Base-by-base conservation (phyloP, 2,329 filamentous ascomycete species). In the Lecanicillium sp. region DNA sequence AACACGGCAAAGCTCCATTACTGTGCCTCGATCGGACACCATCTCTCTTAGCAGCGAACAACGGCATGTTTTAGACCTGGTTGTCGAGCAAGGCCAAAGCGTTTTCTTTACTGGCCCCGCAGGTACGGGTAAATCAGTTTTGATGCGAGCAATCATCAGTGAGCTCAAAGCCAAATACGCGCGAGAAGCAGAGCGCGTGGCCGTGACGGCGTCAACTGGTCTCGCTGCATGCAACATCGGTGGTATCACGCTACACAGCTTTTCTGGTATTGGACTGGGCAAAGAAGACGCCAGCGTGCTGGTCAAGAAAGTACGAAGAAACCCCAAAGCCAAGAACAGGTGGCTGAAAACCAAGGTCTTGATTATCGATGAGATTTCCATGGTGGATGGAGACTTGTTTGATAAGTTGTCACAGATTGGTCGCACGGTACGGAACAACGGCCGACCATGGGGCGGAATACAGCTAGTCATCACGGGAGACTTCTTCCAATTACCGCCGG, bases 31-130 rank as follows among this genome's bases (percentile, higher is more conserved):
- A 21, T 67, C 79, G 7, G 59, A 61, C 21, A 68, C 75, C 9
- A 77, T 94, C 9, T 83, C 84, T 48, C 73, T 98, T 29, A 96
- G 88, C 62, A 78, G 85, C 11, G 93, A 98, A 62, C 93, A 98
- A 66, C 78, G 81, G 51, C 81, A 87, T 50, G 89, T 98, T 10
- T 72, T 94, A 49, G 82, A 89, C 38, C 72, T 96, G 17, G 91
- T 98, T 9, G 78, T 89, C 7, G 79, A 93, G 19, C 72, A 87
- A 54, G 79, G 79, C 51, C 85, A 90, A 64, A 97, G 91, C 58
- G 90, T 96, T 2, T 98, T 98, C 71, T 98, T 98, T 65, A 98
- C 93, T 1, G 93, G 93, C 57, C 95, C 93, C 51, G 93, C 93
- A 50, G 90, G 86, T 74, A 96, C 93, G 4, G 93, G 93, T 65